Evolutionary conservation across 2,329 filamentous ascomycete genomes (phyloP), one percentile per base, ranked within the genome.

Genomic region (Neoascochyta sp.): DNA sequence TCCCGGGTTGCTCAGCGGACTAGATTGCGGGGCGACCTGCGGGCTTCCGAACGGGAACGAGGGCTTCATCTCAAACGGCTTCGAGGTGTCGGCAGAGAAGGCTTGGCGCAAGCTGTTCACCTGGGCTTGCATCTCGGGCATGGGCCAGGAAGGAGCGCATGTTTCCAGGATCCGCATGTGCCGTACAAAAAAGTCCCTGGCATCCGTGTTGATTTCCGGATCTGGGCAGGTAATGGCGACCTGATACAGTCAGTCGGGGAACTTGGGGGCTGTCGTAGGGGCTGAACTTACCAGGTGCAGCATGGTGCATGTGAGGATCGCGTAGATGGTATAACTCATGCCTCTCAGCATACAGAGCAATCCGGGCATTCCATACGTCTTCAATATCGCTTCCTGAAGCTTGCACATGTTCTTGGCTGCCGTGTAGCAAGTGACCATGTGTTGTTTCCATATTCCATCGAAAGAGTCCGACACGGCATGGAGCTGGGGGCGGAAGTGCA

Each of bases 261-360:
- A 24, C 12, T 4, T 16, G 14, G 3, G 16, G 1, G 9, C 16
- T n/a, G 18, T 18, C 5, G 9, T 5, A n/a, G 12, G 9, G 12
- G n/a, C 11, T n/a, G 8, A 15, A 75, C 86, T 64, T 72, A 95
- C 90, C 64, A 96, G 65, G 63, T 96, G 89, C 32, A 96, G 75
- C 64, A 95, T 89, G 14, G 90, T 89, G 67, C 89, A 95, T 1
- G 87, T 92, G 24, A 96, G 68, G 15, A 95, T 80, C 33, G 82
- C 80, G 55, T 96, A 96, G n/a, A 96, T 87, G 5, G 86, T 87
- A 54, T 95, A 96, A 63, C 89, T 95, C 58, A 94, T 88, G 21
- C 90, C 90, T 45, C 90, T 77, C 53, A 90, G 83, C 90, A 95
- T 95, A 65, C 83, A 93, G 48, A 92, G 74, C 10, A 96, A 70